A percentile compares a stretch with the other conserved stretches of the same genome.
These are phyloP conservation scores for Escallonia rubra DNA, from an alignment of 129 eudicot genomes.

Conservation along the genomic window DNA sequence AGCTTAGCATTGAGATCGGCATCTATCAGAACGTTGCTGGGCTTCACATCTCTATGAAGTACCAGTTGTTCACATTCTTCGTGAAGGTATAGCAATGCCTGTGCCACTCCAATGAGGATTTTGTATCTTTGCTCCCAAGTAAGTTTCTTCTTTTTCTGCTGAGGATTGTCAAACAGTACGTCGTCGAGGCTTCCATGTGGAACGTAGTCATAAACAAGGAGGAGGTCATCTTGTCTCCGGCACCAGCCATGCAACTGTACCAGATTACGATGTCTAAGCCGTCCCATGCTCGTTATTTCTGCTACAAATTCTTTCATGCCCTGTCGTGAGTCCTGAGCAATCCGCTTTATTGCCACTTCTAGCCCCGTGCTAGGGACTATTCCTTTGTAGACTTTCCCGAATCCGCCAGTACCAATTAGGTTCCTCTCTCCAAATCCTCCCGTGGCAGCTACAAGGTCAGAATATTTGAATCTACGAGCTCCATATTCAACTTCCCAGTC, in stretches of 20 bases:
- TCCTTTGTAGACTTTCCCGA: conserved; percentile 26
- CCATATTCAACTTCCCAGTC: conserved; percentile 26
- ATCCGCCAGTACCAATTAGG: conserved; percentile 21
- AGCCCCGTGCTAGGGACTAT: conserved; percentile 17
- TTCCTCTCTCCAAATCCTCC: conserved; percentile 19
- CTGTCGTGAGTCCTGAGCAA: conserved; percentile 20
- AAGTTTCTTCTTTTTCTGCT: conserved; percentile 11
- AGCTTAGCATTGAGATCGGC: conserved; percentile 27
- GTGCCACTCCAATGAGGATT: conserved; percentile 30
- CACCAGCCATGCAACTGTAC: conserved; percentile 35
- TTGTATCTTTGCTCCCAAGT: conserved; percentile 25
- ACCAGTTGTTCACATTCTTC: conserved; percentile 29
- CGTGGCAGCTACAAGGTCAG: conserved; percentile 23
- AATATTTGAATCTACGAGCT: conserved; percentile 22
- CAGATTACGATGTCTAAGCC: conserved; percentile 33
- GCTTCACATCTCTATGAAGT: conserved; percentile 32
- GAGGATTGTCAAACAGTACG: conserved; percentile 11
- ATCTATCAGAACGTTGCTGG: conserved; percentile 32
- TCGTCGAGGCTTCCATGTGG: conserved; percentile 35
- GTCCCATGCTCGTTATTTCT: conserved; percentile 33
- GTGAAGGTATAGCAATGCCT: conserved; percentile 32
- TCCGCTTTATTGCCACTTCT: conserved; percentile 28
- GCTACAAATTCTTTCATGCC: conserved; percentile 35
- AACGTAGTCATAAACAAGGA: conserved; percentile 33
- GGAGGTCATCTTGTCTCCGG: conserved; percentile 29